Evolutionary conservation across 768 basidiomycete genomes (phyloP).

Genomic region (Neoboletus magnificus): DNA sequence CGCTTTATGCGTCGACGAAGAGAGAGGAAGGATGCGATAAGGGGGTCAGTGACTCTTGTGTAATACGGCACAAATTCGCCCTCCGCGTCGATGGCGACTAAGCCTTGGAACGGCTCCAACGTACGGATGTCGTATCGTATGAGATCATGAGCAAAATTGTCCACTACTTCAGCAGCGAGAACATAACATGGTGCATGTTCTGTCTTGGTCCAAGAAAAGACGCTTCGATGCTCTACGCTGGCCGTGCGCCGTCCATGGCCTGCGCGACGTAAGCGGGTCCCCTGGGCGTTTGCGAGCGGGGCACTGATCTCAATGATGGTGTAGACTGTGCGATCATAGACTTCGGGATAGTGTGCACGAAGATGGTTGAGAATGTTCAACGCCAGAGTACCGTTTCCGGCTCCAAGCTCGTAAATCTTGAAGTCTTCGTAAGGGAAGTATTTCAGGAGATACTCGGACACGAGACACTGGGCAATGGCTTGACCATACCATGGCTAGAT

Average conservation of each 20-base stretch:
- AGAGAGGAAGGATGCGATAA: conserved; percentile 74
- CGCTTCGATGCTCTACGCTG: conserved; percentile 67
- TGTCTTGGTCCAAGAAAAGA: conserved; percentile 78
- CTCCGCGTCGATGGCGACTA: conserved; percentile 71
- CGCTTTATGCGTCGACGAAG: conserved; percentile 60
- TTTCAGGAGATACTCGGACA: conserved; percentile 89
- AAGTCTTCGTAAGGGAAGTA: conserved; percentile 97
- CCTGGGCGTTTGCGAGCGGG: conserved; percentile 71
- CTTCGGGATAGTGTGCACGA: conserved; percentile 75
- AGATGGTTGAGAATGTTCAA: conserved; percentile 83
- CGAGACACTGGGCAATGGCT: conserved; percentile 84
- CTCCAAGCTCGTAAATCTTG: conserved; percentile 95
- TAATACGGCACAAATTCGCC: conserved; percentile 87
- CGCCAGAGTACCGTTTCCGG: conserved; percentile 95
- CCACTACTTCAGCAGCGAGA: conserved; percentile 95
- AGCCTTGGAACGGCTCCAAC: conserved; percentile 77
- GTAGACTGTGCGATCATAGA: conserved; percentile 90
- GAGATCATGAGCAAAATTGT: conserved; percentile 96
- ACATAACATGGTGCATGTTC: conserved; percentile 89
- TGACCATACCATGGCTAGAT: conserved; percentile 90
- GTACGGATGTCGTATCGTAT: conserved; percentile 84
- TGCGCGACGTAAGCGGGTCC: conserved; percentile 52
- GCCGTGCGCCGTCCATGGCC: conserved; percentile 44
- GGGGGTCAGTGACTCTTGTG: conserved; percentile 78
- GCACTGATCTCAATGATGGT: conserved; percentile 93